Conservation (phyloP, 306 rosid genomes). For the Luffa aegyptiaca region DNA sequence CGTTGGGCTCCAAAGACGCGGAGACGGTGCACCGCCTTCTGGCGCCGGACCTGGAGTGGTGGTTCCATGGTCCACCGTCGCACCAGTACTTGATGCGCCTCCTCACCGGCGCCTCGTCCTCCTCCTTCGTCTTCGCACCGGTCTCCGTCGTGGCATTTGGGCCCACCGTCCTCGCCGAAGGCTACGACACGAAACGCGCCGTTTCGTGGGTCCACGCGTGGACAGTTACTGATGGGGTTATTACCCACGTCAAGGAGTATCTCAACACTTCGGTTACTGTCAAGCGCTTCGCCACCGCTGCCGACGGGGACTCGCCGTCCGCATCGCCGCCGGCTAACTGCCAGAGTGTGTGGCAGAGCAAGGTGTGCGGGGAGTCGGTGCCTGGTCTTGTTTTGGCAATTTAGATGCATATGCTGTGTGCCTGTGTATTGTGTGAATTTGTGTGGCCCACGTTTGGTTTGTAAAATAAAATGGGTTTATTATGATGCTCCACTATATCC, state of each 20-base stretch:
- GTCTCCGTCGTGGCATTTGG: conserved; percentile 39
- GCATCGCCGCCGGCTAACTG: conserved; percentile 18
- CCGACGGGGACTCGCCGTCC: neutral
- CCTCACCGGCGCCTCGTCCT: conserved; percentile 31
- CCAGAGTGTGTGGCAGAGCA: conserved; percentile 61
- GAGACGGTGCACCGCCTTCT: conserved; percentile 28
- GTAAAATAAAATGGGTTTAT: no score
- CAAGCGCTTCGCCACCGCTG: conserved; percentile 25
- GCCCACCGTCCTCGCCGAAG: conserved; percentile 51
- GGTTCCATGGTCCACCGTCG: conserved; percentile 75
- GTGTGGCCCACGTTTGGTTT: no score
- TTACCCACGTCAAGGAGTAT: conserved; percentile 66
- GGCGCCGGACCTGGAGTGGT: conserved; percentile 62
- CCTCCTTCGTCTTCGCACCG: conserved; percentile 34
- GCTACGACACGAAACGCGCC: conserved; percentile 29
- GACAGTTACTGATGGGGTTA: conserved; percentile 40
- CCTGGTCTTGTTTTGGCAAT: conserved; percentile 68
- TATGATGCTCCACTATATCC: no score
- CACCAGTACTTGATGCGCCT: conserved; percentile 52
- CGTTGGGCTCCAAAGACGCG: conserved; percentile 32
- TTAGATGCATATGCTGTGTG: neutral
- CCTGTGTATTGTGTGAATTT: no score
- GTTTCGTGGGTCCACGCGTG: conserved; percentile 81
- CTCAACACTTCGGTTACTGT: conserved; percentile 60
- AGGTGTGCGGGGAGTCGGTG: conserved; percentile 33